Conservation (phyloP, 169 alveolate genomes). For the Plasmodium adleri region DNA sequence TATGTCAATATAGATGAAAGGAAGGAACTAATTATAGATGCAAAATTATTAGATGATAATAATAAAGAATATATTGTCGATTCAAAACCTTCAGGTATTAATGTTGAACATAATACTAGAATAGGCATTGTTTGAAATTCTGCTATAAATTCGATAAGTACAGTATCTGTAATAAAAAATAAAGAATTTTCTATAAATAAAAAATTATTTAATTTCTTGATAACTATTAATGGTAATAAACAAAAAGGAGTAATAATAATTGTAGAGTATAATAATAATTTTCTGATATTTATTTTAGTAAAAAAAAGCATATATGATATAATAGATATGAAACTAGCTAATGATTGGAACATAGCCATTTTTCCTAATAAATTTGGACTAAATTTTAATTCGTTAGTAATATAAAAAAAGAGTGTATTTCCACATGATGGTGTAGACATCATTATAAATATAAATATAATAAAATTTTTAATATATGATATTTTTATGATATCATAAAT, state of each 20-base stretch:
- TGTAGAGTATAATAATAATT: conserved; percentile 85
- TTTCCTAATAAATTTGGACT: conserved; percentile 89
- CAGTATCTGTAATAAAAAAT: conserved; percentile 89
- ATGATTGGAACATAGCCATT: conserved; percentile 86
- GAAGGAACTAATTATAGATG: conserved; percentile 87
- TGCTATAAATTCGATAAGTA: conserved; percentile 86
- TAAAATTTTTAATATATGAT: conserved; percentile 80
- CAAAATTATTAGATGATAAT: conserved; percentile 87
- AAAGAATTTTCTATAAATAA: conserved; percentile 88
- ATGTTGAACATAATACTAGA: conserved; percentile 87
- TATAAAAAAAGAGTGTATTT: conserved; percentile 89
- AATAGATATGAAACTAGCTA: conserved; percentile 88
- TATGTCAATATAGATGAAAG: conserved; percentile 86
- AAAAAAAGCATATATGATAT: conserved; percentile 81
- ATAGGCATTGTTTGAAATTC: conserved; percentile 90
- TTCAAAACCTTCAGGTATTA: conserved; percentile 92
- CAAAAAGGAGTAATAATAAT: conserved; percentile 86
- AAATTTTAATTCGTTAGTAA: conserved; percentile 90
- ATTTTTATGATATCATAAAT: conserved; percentile 68
- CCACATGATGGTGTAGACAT: conserved; percentile 91
- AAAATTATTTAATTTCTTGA: conserved; percentile 84
- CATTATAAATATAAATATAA: conserved; percentile 82
- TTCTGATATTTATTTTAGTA: conserved; percentile 80
- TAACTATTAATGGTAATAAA: conserved; percentile 83
- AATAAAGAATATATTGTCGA: conserved; percentile 90